phyloP scores from a whole-genome alignment of 2,329 filamentous ascomycete species.

The Aspergillus brasiliensis region DNA sequence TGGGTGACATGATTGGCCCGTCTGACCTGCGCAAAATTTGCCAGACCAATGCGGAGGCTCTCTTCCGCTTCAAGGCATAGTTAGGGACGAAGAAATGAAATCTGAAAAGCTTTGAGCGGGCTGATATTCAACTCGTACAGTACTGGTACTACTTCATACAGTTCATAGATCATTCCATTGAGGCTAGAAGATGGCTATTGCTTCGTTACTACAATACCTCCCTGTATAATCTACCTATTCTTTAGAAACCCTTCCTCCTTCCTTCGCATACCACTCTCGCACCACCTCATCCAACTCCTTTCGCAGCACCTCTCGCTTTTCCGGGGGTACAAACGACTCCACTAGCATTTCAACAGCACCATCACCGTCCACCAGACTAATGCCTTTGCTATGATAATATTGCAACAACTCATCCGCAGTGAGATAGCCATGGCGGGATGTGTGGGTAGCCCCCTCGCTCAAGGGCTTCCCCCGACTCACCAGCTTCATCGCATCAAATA shows the following conservation, averaged over 20 bases:
- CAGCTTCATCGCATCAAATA: not conserved
- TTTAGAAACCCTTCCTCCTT: not conserved
- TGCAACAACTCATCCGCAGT: not conserved
- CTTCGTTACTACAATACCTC: too few species aligned
- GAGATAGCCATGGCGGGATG: not conserved
- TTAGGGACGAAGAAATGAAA: too few species aligned
- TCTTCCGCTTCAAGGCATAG: too few species aligned
- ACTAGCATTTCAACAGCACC: slow-evolving; percentile 4
- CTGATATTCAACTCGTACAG: too few species aligned
- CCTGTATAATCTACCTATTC: too few species aligned
- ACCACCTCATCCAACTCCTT: not conserved
- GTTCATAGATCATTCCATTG: too few species aligned
- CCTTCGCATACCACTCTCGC: not conserved
- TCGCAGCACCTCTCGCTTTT: not conserved
- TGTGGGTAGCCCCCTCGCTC: not conserved
- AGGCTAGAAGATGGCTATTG: too few species aligned
- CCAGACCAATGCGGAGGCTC: too few species aligned
- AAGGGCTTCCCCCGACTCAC: slow-evolving; percentile 4
- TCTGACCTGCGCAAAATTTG: too few species aligned
- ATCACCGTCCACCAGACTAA: not conserved
- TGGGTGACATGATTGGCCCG: too few species aligned
- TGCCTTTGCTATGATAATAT: not conserved
- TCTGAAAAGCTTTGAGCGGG: too few species aligned
- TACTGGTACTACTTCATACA: too few species aligned
- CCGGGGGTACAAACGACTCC: slow-evolving; percentile 7